These are phyloP conservation scores for Strobilomyces confusus DNA, from an alignment of 768 basidiomycete species.

Conservation along the genomic window DNA sequence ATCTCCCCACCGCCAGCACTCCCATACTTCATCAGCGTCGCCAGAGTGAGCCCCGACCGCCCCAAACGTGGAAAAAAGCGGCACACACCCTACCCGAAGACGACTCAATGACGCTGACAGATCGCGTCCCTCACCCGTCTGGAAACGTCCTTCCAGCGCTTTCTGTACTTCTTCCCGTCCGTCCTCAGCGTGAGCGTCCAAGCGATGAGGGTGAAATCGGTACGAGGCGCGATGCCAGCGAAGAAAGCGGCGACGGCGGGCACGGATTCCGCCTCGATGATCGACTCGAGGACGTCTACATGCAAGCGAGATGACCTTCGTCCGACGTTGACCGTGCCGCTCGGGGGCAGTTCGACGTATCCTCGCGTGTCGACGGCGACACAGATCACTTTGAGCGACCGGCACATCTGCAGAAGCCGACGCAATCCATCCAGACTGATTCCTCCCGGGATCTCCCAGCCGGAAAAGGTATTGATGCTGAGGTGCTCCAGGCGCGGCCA, in stretches of 20 bases:
- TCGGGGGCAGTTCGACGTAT: neutral
- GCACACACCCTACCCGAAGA: too few species aligned
- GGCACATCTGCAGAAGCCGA: neutral
- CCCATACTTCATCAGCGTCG: too few species aligned
- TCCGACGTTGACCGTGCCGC: neutral
- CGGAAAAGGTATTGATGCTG: neutral
- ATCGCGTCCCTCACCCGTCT: too few species aligned
- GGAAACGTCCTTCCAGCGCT: too few species aligned
- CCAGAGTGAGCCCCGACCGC: too few species aligned
- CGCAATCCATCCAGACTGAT: neutral
- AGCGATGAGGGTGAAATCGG: too few species aligned
- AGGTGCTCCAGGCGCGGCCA: neutral
- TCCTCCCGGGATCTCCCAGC: neutral
- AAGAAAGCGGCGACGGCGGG: neutral
- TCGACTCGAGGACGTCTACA: neutral
- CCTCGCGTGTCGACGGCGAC: neutral
- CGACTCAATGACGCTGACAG: too few species aligned
- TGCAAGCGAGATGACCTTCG: neutral
- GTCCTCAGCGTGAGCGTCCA: too few species aligned
- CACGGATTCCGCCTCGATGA: neutral
- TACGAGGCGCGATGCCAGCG: neutral
- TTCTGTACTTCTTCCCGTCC: too few species aligned
- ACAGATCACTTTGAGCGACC: neutral
- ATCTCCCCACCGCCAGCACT: too few species aligned
- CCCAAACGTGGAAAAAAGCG: too few species aligned